Base-by-base conservation (phyloP, 169 alveolate genomes). In the Miamiensis avidus region DNA sequence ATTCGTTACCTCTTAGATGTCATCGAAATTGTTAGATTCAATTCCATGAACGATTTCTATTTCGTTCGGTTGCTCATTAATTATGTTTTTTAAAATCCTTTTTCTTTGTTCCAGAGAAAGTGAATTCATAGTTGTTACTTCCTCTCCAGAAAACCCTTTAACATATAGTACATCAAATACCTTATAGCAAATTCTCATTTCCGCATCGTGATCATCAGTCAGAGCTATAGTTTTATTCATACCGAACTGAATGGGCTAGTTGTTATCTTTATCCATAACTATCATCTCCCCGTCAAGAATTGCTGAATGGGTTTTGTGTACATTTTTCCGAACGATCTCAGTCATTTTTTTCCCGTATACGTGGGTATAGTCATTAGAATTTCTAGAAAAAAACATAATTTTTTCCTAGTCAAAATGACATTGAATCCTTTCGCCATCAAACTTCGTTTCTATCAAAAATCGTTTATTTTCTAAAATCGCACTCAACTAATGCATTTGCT, bases 261-360 rank as follows among this genome's bases (percentile, higher is more conserved):
- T 83, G 29, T 84, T 90, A n/a, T 83, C 65, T 82, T 91, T 89
- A 87, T 92, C 94, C 34, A 90, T 87, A 69, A 94, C 97, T 6
- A 94, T 93, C 82, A 94, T 91, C 83, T 94, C 97, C 0, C 97
- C 97, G 88, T 94, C 97, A 73, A 94, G 78, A 25, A 94, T 92
- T 1, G 91, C 94, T 26, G 93, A 88, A 65, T 92, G 76, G n/a
- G 94, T 95, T 49, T 86, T 86, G 29, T 82, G 49, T 1, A 89
- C 77, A 31, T 89, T 81, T 49, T 93, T 87, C 75, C 84, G 85
- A 4, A 92, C 82, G 31, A 89, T 85, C 76, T 84, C 82, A 1
- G 86, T 82, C 75, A 92, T 86, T 84, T 91, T 89, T 15, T 92
- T 95, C 4, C 94, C 95, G 84, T 94, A 94, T 34, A 94, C 87